Percentiles rank a stretch among this genome's conserved stretches.
These are phyloP conservation scores for Nepenthes mirabilis DNA, from an alignment of 148 eudicot species.

Conservation along the genomic window DNA sequence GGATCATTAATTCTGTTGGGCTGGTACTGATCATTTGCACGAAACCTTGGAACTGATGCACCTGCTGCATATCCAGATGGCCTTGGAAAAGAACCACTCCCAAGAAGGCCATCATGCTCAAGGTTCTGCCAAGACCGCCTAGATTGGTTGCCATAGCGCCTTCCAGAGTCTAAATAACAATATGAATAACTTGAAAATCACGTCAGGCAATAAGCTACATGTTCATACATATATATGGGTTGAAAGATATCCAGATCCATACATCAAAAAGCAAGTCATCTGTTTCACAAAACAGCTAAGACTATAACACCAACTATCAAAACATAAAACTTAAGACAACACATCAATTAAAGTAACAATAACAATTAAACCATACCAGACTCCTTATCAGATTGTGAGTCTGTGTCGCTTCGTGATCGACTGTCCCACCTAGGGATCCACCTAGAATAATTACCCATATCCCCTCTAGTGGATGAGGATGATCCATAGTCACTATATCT, in stretches of 20 bases:
- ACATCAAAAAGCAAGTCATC: background rate
- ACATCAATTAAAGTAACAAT: background rate
- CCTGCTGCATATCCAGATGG: constrained; percentile 70
- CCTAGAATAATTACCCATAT: constrained; percentile 37
- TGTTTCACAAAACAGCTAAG: background rate
- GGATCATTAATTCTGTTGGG: constrained; percentile 71
- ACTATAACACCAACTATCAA: background rate
- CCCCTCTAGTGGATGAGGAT: constrained; percentile 65
- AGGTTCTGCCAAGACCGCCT: constrained; percentile 68
- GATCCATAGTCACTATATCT: constrained; percentile 63
- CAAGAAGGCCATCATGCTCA: constrained; percentile 98
- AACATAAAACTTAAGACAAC: background rate
- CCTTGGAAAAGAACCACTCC: constrained; percentile 93
- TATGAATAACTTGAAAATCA: background rate
- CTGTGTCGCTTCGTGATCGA: constrained; percentile 74
- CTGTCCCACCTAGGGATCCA: constrained; percentile 67
- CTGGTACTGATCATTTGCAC: constrained; percentile 41
- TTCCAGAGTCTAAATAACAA: constrained; percentile 51
- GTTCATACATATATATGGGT: no score
- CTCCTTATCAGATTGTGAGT: constrained; percentile 56
- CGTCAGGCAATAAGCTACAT: no score
- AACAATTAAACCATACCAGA: constrained; percentile 41
- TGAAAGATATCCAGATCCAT: background rate
- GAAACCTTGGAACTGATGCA: constrained; percentile 41
- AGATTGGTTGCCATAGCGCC: constrained; percentile 41